phyloP scores from a whole-genome alignment of 2,329 filamentous ascomycete genomes.

The Orbilia quercus region DNA sequence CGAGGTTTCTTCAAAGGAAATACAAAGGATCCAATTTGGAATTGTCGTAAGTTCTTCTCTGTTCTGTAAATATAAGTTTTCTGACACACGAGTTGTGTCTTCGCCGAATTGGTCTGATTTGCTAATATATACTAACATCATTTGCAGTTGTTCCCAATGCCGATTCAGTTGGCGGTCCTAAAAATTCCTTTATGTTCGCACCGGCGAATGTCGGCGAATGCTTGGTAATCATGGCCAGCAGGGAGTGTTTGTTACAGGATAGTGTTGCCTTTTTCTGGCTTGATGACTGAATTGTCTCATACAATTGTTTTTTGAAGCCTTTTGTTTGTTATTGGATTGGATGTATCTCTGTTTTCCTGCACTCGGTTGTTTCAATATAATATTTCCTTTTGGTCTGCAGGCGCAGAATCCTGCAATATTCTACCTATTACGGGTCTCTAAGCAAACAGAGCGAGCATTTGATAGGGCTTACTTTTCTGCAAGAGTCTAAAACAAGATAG shows the following conservation, averaged over 20 bases:
- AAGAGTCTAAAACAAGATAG: no score
- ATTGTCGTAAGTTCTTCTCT: slow-evolving; percentile 32
- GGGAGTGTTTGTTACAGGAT: slow-evolving; percentile 33
- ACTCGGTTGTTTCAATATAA: neutral
- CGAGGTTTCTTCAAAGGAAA: slow-evolving; percentile 40
- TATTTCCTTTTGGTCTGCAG: neutral
- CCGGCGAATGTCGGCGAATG: slow-evolving; percentile 40
- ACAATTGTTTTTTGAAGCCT: no score
- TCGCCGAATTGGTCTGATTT: no score
- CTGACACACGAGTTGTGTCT: neutral
- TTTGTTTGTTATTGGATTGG: no score
- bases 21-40: slow-evolving; percentile 43
- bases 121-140: slow-evolving; percentile 1
- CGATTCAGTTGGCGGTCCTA: slow-evolving; percentile 29
- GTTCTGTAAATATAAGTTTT: neutral
- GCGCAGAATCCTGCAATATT: no score
- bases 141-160: slow-evolving; percentile 12
- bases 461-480: no score
- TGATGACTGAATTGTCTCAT: neutral
- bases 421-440: no score
- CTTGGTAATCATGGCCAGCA: slow-evolving; percentile 39
- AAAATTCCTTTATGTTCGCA: slow-evolving; percentile 48
- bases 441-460: no score
- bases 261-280: slow-evolving; percentile 49
- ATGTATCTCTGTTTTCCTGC: no score